Conservation (phyloP, 2,329 filamentous ascomycete genomes). For the Penicillium crustosum region DNA sequence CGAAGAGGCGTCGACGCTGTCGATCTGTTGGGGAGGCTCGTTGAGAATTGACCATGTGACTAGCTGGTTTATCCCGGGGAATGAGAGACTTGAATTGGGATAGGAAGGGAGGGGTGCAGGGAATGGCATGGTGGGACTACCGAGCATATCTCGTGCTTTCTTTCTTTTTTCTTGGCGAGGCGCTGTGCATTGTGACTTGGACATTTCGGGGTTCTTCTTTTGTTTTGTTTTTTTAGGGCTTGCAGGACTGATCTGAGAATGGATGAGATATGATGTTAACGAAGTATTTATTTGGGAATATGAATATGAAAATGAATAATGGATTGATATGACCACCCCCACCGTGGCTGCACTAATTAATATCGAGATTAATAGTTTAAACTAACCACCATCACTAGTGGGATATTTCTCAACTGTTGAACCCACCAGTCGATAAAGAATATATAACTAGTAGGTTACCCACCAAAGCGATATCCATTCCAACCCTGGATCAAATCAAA, state of each 20-base stretch:
- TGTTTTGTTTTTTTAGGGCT: not conserved
- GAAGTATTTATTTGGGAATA: not conserved
- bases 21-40: slow-evolving; percentile 22
- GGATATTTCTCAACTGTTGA: too few species aligned
- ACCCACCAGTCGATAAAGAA: not conserved
- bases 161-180: not conserved
- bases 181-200: not conserved
- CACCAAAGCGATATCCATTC: not conserved
- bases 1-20: slow-evolving; percentile 17
- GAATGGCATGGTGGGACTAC: not conserved
- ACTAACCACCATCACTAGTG: not conserved
- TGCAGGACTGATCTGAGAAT: too few species aligned
- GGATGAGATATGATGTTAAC: not conserved
- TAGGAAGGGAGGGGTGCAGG: not conserved
- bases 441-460: not conserved
- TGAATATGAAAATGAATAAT: not conserved
- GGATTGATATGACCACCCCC: not conserved
- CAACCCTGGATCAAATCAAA: not conserved
- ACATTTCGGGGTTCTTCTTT: not conserved
- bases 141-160: not conserved
- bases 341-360: not conserved
- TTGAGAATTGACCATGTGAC: slow-evolving; percentile 1
- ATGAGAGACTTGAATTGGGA: not conserved
- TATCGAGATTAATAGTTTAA: not conserved
- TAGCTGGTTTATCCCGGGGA: not conserved